Evolutionary conservation across 1,139 yeast species (phyloP).

Genomic region (Sugiyamaella novakii): DNA sequence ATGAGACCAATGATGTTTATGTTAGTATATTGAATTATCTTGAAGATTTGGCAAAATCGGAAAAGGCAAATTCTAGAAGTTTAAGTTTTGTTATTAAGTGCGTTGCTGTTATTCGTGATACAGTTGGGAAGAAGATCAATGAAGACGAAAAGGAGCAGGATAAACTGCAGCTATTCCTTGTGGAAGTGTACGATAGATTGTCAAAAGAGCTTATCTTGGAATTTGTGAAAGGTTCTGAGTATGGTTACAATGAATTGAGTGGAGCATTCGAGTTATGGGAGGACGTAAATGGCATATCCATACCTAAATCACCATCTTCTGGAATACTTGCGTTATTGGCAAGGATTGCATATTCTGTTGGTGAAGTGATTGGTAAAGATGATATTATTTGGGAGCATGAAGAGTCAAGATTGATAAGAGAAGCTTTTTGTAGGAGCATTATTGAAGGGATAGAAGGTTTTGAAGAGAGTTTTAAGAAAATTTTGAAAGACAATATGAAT

Average conservation of each 20-base stretch:
- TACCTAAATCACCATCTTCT: conserved; percentile 18
- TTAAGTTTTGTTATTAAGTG: conserved; percentile 19
- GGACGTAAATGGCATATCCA: neutral
- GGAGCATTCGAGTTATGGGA: conserved; percentile 10
- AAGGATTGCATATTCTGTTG: conserved; percentile 1
- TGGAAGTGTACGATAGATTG: neutral
- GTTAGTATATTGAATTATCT: conserved; percentile 13
- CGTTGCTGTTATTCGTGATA: conserved; percentile 13
- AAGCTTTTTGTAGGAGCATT: neutral
- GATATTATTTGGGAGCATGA: conserved; percentile 13
- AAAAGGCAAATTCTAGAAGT: conserved; percentile 14
- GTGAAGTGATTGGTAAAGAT: conserved; percentile 11
- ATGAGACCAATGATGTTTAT: conserved; percentile 14
- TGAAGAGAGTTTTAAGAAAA: conserved; percentile 1
- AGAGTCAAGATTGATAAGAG: conserved; percentile 4
- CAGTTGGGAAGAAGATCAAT: conserved; percentile 9
- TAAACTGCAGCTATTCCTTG: neutral
- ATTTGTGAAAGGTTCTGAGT: neutral
- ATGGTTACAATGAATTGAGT: neutral
- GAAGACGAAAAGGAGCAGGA: neutral
- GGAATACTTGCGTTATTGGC: conserved; percentile 5
- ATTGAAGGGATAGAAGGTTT: neutral
- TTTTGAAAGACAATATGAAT: neutral
- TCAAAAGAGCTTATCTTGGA: neutral
- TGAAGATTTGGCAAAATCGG: conserved; percentile 12